A percentile compares a stretch with the other conserved stretches of the same genome.
These are phyloP conservation scores for Exophiala sideris DNA, from an alignment of 2,329 filamentous ascomycete species.

Conservation along the genomic window DNA sequence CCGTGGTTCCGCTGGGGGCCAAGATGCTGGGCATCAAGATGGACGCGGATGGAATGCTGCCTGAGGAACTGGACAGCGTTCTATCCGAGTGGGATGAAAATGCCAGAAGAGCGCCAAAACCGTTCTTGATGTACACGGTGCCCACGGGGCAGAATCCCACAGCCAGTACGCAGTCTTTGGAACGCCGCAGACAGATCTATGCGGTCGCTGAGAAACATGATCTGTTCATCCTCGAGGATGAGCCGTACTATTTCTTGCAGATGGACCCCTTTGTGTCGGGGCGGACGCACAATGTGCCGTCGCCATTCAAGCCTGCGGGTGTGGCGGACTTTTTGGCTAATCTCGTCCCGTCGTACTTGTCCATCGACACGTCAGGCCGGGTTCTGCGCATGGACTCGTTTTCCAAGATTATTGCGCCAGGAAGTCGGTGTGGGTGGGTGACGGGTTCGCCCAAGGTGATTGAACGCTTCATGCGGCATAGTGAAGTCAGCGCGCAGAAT, in stretches of 20 bases:
- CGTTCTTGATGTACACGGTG: slow-evolving; percentile 66
- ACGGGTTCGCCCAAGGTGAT: slow-evolving; percentile 82
- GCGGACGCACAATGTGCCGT: slow-evolving; percentile 40
- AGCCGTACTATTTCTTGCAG: slow-evolving; percentile 92
- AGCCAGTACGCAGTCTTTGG: slow-evolving; percentile 70
- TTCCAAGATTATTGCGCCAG: slow-evolving; percentile 84
- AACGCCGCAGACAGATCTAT: slow-evolving; percentile 71
- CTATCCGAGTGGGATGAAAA: slow-evolving; percentile 63
- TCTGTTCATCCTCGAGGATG: slow-evolving; percentile 83
- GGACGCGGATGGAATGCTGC: slow-evolving; percentile 63
- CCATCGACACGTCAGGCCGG: slow-evolving; percentile 79
- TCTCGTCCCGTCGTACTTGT: slow-evolving; percentile 72
- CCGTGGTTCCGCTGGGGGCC: slow-evolving; percentile 61
- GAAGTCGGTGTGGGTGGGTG: slow-evolving; percentile 80
- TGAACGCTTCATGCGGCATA: slow-evolving; percentile 76
- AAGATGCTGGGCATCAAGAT: slow-evolving; percentile 60
- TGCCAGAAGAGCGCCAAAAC: slow-evolving; percentile 58
- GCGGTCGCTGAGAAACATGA: slow-evolving; percentile 78
- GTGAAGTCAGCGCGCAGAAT: slow-evolving; percentile 79
- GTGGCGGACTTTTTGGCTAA: slow-evolving; percentile 70
- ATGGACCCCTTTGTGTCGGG: slow-evolving; percentile 65
- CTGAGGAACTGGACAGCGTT: slow-evolving; percentile 60
- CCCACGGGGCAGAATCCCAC: slow-evolving; percentile 89
- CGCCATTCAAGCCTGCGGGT: slow-evolving; percentile 46
- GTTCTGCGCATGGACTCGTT: slow-evolving; percentile 91